Percentiles rank a stretch among this genome's conserved stretches.
Conservation (phyloP, 257 asterid genomes). For the Petunia axillaris region DNA sequence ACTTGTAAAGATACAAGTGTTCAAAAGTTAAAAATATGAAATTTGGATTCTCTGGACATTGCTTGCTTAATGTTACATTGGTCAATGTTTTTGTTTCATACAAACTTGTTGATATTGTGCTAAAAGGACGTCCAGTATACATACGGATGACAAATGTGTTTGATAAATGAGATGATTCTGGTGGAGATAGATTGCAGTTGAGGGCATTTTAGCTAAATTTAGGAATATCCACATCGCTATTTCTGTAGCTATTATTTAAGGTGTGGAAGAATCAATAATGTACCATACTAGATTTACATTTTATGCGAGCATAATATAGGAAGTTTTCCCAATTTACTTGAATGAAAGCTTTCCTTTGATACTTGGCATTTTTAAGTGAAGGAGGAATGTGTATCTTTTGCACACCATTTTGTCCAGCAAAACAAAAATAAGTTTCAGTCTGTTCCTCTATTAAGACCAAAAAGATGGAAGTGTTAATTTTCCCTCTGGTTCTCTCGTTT, state of each 20-base stretch:
- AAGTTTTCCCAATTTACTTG: background rate
- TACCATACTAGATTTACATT: no score
- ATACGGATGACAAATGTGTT: background rate
- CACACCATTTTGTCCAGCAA: background rate
- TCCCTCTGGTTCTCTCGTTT: no score
- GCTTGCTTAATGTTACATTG: background rate
- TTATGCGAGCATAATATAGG: background rate
- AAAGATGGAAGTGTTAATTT: background rate
- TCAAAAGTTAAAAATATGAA: constrained; percentile 11
- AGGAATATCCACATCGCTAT: background rate
- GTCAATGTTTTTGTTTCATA: background rate
- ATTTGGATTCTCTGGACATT: constrained; percentile 7
- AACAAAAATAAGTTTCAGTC: background rate
- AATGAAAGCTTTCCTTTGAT: background rate
- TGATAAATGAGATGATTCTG: background rate
- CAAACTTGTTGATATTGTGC: background rate
- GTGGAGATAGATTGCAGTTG: background rate
- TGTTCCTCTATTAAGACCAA: background rate
- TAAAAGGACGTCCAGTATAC: background rate
- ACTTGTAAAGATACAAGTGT: constrained; percentile 18
- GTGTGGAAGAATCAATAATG: background rate
- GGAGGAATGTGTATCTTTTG: background rate
- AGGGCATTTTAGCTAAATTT: background rate
- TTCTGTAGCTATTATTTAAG: background rate
- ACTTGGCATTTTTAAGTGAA: background rate